Conservation (phyloP, 257 asterid species). For the Nicotiana tabacum region DNA sequence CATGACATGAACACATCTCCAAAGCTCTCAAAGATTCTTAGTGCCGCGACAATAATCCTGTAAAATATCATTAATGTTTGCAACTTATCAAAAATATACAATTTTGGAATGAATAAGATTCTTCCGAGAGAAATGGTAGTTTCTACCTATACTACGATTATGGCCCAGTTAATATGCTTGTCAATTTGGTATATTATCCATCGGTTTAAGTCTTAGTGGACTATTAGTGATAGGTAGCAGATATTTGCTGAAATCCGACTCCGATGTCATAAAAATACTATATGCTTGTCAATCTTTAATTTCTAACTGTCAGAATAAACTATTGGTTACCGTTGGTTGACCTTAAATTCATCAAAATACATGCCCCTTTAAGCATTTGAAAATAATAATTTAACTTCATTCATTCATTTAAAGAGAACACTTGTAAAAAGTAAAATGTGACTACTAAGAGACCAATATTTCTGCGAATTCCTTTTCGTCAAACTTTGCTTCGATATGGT, state of each 20-base stretch:
- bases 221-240: no score
- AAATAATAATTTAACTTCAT: no score
- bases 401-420: no score
- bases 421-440: not conserved
- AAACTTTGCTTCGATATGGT: not conserved
- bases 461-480: not conserved
- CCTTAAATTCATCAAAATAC: no score
- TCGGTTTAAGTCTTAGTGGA: no score
- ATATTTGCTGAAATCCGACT: no score
- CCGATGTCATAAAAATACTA: no score
- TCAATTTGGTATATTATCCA: not conserved
- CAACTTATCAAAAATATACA: not conserved
- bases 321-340: no score
- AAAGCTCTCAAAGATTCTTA: conserved; percentile 59
- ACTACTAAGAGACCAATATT: not conserved
- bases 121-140: not conserved
- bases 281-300: no score
- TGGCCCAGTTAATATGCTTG: not conserved
- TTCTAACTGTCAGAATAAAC: no score
- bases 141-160: not conserved
- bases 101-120: not conserved
- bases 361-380: no score
- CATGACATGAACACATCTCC: conserved; percentile 70
- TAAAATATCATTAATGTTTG: not conserved
- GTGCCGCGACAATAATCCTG: conserved; percentile 73